Evolutionary conservation across 2,329 filamentous ascomycete genomes (phyloP).

Genomic region (Rutstroemia sp.): DNA sequence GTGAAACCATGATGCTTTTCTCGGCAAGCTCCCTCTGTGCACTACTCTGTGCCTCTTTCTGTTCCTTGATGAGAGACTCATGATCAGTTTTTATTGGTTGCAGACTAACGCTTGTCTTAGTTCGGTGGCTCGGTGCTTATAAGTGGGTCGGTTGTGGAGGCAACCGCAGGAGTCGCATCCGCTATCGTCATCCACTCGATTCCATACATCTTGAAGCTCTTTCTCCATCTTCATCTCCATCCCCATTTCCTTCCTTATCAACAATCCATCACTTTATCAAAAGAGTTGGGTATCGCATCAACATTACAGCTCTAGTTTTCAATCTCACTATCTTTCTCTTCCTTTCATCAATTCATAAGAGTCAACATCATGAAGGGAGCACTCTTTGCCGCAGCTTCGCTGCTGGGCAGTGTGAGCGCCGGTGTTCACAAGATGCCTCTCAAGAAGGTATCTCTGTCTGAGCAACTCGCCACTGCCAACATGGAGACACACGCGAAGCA

Average conservation of each 20-base stretch:
- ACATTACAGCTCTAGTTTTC: not conserved
- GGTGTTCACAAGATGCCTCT: slow-evolving; percentile 95
- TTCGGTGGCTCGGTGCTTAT: not conserved
- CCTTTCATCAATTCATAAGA: slow-evolving; percentile 19
- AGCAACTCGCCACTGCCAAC: slow-evolving; percentile 82
- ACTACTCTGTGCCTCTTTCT: too few species aligned
- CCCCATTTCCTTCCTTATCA: slow-evolving; percentile 19
- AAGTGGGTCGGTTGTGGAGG: slow-evolving; percentile 3
- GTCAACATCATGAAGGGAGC: slow-evolving; percentile 69
- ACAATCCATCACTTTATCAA: slow-evolving; percentile 15
- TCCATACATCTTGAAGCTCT: slow-evolving; percentile 3
- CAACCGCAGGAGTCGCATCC: not conserved
- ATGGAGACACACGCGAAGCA: slow-evolving; percentile 75
- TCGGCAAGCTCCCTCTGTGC: too few species aligned
- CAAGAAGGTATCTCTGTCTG: slow-evolving; percentile 86
- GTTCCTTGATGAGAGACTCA: not conserved
- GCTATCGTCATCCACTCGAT: slow-evolving; percentile 9
- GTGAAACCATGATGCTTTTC: too few species aligned
- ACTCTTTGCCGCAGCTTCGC: slow-evolving; percentile 63
- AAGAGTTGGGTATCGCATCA: too few species aligned
- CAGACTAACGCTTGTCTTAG: not conserved
- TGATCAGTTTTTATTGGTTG: slow-evolving; percentile 1
- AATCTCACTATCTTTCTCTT: slow-evolving; percentile 17
- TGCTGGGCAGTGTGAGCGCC: slow-evolving; percentile 76
- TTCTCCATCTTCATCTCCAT: slow-evolving; percentile 12